Evolutionary conservation across 2,329 filamentous ascomycete genomes (phyloP), one percentile per base, ranked within the genome.

Genomic region (Fusarium gaditjirri): DNA sequence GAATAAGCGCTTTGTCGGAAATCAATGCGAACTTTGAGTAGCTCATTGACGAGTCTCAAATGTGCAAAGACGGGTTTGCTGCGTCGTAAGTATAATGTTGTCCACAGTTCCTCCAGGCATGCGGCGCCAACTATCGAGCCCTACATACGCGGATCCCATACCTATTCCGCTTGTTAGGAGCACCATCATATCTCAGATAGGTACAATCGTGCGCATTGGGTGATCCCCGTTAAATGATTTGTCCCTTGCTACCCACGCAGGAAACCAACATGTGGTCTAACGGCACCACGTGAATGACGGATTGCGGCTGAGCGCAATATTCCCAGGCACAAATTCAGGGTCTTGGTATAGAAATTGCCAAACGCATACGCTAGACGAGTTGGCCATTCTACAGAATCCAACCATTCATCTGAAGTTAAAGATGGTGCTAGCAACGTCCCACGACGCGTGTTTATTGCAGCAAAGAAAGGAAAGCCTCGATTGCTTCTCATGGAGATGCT

Each of bases 181-280:
- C 50, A 50, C 60, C 62, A 61, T 75, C 71, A 68, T 33, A 73
- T 70, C 66, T 74, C 73, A 68, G 54, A 54, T 71, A 71, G 75
- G 66, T 44, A 69, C 74, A 63, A 74, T 76, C 66, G 60, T 50
- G 23, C 50, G 54, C 44, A 43, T 46, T 50, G 53, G 38, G 50
- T 59, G 67, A 72, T 76, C 67, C 53, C 49, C 49, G 41, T 53
- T 36, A 36, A 55, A 53, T 42, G 35, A 61, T 50, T 54, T 56
- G 54, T 43, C 46, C 33, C 47, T 43, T 47, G 29, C 54, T 60
- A 55, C 33, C 41, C 54, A 64, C 57, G 39, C 57, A 67, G 46
- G 39, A 50, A 56, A 61, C 53, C 43, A 67, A 53, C 49, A 56
- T 53, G 43, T 65, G 56, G 69, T 56, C 65, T 44, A 72, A 72